phyloP scores from a whole-genome alignment of 495 filamentous ascomycete species.

The Acidomyces sp. region DNA sequence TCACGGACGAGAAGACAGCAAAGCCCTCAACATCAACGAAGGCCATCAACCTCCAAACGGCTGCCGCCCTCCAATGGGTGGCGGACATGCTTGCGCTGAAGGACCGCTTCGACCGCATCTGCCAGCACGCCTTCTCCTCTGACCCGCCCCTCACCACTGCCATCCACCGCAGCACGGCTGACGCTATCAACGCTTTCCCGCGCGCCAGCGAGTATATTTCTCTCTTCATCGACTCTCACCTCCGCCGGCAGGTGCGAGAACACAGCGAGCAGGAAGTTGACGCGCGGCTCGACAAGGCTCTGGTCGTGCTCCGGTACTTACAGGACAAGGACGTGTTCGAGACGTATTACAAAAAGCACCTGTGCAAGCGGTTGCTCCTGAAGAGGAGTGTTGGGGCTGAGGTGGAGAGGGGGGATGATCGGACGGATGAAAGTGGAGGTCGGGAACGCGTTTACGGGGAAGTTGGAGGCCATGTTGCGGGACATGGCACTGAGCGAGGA shows the following conservation, averaged over 20 bases:
- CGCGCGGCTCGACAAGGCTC: slow-evolving; percentile 73
- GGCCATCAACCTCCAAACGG: slow-evolving; percentile 51
- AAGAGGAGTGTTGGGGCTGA: slow-evolving; percentile 77
- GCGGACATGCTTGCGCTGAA: slow-evolving; percentile 81
- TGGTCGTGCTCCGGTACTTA: slow-evolving; percentile 72
- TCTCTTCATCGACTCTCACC: slow-evolving; percentile 91
- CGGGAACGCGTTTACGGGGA: slow-evolving; percentile 82
- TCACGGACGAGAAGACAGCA: too few relatives aligned
- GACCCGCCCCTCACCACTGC: slow-evolving; percentile 71
- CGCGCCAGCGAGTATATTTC: slow-evolving; percentile 86
- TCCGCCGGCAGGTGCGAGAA: slow-evolving; percentile 84
- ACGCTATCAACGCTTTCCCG: slow-evolving; percentile 79
- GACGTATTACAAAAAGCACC: slow-evolving; percentile 95
- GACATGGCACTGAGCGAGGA: slow-evolving; percentile 89
- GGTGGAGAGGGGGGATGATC: slow-evolving; percentile 89
- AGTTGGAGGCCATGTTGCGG: slow-evolving; percentile 95
- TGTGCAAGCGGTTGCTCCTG: slow-evolving; percentile 73
- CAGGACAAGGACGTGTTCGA: slow-evolving; percentile 93
- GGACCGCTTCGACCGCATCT: slow-evolving; percentile 75
- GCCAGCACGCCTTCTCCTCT: slow-evolving; percentile 50
- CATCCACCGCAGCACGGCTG: slow-evolving; percentile 67
- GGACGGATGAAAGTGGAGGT: slow-evolving; percentile 90
- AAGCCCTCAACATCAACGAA: slow-evolving; percentile 29
- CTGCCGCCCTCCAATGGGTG: slow-evolving; percentile 87
- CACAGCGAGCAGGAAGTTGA: slow-evolving; percentile 91